Percentiles rank a stretch among this genome's conserved stretches.
These are phyloP conservation scores for Brassica balearica DNA, from an alignment of 441 rosid species.

Conservation along the genomic window DNA sequence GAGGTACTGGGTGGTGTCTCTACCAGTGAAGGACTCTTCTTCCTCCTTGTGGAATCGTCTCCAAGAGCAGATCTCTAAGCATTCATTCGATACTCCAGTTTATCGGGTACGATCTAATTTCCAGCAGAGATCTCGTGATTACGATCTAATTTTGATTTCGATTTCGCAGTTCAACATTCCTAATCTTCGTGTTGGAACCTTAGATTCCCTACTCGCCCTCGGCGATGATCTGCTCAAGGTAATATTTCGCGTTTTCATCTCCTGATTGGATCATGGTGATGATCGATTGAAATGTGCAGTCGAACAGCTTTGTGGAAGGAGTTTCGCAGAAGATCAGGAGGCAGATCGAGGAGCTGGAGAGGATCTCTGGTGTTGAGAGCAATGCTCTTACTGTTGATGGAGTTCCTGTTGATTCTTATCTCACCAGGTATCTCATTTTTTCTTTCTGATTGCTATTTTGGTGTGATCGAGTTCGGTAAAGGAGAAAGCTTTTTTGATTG, in stretches of 20 bases:
- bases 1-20: constrained; percentile 94
- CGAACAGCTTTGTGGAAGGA: constrained; percentile 90
- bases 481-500: constrained; percentile 1
- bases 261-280: neutral
- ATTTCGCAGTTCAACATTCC: constrained; percentile 83
- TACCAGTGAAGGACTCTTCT: constrained; percentile 81
- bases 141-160: neutral
- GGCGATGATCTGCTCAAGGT: constrained; percentile 97
- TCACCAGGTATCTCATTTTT: constrained; percentile 67
- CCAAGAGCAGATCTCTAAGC: constrained; percentile 92
- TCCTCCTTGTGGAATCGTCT: constrained; percentile 75
- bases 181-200: constrained; percentile 97
- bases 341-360: constrained; percentile 97
- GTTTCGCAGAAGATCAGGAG: constrained; percentile 95
- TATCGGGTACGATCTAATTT: constrained; percentile 66
- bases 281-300: constrained; percentile 56
- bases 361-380: constrained; percentile 82
- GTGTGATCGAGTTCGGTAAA: constrained; percentile 4
- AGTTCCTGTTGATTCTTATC: constrained; percentile 94
- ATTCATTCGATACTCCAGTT: constrained; percentile 95
- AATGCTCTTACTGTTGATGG: constrained; percentile 90
- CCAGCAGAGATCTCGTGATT: constrained; percentile 1
- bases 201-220: constrained; percentile 94
- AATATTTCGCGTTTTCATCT: neutral
- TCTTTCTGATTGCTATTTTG: neutral